A percentile compares a stretch with the other conserved stretches of the same genome.
These are phyloP conservation scores for Posidonia australis DNA, from an alignment of 106 monocot genomes.

Conservation along the genomic window DNA sequence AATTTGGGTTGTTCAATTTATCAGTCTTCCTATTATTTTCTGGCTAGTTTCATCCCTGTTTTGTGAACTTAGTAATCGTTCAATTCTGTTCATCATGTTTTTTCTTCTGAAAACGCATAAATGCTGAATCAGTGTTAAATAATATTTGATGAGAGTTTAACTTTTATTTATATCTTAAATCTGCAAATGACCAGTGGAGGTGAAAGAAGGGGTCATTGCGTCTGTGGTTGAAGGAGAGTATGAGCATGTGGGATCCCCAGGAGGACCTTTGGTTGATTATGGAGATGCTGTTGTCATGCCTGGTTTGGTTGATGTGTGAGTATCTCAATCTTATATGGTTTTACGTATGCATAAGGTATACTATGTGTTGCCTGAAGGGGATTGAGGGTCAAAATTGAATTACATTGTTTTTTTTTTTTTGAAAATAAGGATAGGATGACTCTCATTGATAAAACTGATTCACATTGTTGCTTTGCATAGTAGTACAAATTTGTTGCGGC, in stretches of 20 bases:
- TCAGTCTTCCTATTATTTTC: too few relatives aligned
- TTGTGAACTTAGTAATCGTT: too few relatives aligned
- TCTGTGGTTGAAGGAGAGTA: slow-evolving; percentile 39
- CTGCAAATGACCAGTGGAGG: slow-evolving; percentile 42
- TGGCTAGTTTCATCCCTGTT: too few relatives aligned
- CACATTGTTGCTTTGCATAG: too few relatives aligned
- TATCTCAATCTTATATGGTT: neutral
- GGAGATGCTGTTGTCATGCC: slow-evolving; percentile 93
- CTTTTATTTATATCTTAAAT: neutral
- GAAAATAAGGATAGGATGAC: too few relatives aligned
- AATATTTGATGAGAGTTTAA: neutral
- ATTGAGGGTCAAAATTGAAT: too few relatives aligned
- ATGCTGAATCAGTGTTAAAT: neutral
- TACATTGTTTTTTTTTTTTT: too few relatives aligned
- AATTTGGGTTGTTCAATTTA: neutral
- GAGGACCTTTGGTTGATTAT: slow-evolving; percentile 47
- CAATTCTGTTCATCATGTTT: too few relatives aligned
- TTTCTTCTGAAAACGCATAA: neutral
- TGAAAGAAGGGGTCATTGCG: slow-evolving; percentile 57
- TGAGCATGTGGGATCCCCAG: neutral
- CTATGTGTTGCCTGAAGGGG: too few relatives aligned
- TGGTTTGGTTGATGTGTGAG: slow-evolving; percentile 90
- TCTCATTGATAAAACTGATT: too few relatives aligned
- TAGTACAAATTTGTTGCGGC: too few relatives aligned
- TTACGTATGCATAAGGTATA: too few relatives aligned